Base-by-base conservation (phyloP, 2,329 filamentous ascomycete genomes). In the Fusarium acutatum region DNA sequence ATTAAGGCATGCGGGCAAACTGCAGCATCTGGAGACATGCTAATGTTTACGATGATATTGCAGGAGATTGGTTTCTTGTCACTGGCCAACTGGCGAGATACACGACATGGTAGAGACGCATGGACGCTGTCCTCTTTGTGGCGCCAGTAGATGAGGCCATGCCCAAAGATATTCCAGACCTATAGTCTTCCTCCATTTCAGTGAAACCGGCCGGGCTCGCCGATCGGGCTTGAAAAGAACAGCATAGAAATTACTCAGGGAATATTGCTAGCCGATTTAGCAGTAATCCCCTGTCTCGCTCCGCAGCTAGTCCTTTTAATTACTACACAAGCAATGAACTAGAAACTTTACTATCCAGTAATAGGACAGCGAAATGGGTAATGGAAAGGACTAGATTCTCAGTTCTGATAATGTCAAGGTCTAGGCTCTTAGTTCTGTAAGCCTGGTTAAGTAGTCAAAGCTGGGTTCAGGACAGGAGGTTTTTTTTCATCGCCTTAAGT, bases 1-100 rank as follows among this genome's bases (percentile, higher is more conserved):
- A 30, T 22, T 7, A 22, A 30, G 4, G 6, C 3, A 22, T 22
- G 4, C 2, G 30, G 14, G 10, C 14, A 28, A 28, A 47, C 4
- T 8, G 26, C 6, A 22, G 7, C 4, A 12, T 17, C 9, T 8
- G 9, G 9, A 30, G 13, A 22, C 9, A 30, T 30, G 0, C 9
- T 3, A 5, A 47, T 30, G 7, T 28, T 5, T 11, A 17, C 20
- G 14, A 22, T 47, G 9, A 7, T 3, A 8, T 12, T 22, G 0
- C 1, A 30, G 14, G 14, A 4, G 22, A 30, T 17, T 14, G 9
- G 26, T 15, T 28, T 15, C 26, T 14, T 9, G 20, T 15, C 20
- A 22, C 26, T 30, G 9, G 20, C 20, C 20, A 30, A 30, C 0
- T 30, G 4, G 9, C 26, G 6, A 28, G 13, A 28, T 9, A 28